Evolutionary conservation across 2,329 filamentous ascomycete species (phyloP).

Genomic region (Diaporthe capsici): DNA sequence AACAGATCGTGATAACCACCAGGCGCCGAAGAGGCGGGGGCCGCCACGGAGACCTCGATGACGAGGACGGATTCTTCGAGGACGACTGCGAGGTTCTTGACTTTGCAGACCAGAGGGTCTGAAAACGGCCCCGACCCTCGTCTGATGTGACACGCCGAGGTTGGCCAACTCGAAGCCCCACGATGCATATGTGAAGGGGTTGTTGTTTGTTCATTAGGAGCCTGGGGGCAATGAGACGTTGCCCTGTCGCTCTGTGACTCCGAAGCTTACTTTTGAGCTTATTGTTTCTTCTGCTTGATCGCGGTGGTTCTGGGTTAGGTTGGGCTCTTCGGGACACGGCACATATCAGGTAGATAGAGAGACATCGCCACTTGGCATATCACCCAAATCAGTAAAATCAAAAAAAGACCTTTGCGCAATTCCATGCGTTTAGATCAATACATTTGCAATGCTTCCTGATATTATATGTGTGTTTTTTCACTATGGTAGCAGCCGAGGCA

Average conservation of each 20-base stretch:
- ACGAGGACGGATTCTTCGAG: conserved; percentile 88
- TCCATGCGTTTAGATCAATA: conserved; percentile 8
- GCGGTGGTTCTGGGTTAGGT: conserved; percentile 35
- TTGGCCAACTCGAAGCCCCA: conserved; percentile 32
- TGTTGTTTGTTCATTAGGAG: conserved; percentile 38
- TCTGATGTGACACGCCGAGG: conserved; percentile 16
- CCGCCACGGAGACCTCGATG: conserved; percentile 65
- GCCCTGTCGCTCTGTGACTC: conserved; percentile 32
- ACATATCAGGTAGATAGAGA: conserved; percentile 38
- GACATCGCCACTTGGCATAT: conserved; percentile 39
- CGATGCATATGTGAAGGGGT: neutral
- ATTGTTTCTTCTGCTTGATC: conserved; percentile 32
- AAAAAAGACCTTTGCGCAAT: conserved; percentile 23
- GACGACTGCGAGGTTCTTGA: conserved; percentile 93
- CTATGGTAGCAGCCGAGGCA: neutral
- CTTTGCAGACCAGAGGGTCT: conserved; percentile 81
- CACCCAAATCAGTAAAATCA: conserved; percentile 34
- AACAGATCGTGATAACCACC: conserved; percentile 87
- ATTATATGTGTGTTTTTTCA: conserved; percentile 2
- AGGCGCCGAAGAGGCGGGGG: conserved; percentile 75
- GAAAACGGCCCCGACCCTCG: conserved; percentile 45
- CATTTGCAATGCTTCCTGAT: conserved; percentile 9
- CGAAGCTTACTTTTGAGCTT: conserved; percentile 38
- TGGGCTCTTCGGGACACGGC: conserved; percentile 39
- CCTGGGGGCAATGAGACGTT: conserved; percentile 41